A percentile compares a stretch with the other conserved stretches of the same genome.
Evolutionary conservation across 192 early-diverging fungal species (phyloP).

Genomic region (Coemansia reversa): DNA sequence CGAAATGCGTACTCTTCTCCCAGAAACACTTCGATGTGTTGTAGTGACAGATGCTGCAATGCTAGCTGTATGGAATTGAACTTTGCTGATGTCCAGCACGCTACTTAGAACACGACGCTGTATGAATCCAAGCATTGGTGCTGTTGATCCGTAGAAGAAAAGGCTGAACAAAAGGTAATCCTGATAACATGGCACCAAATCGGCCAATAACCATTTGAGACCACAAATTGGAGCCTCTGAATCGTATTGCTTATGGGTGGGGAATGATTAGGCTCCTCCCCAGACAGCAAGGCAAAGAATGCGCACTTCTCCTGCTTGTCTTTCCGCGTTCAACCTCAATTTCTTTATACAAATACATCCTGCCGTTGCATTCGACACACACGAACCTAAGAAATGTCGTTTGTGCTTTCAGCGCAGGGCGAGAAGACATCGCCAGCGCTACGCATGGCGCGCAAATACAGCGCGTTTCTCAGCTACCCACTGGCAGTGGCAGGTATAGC

Average conservation of each 20-base stretch:
- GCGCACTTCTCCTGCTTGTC: neutral
- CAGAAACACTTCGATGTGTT: neutral
- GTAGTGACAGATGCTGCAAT: neutral
- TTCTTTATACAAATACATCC: neutral
- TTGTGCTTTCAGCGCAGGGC: slow-evolving; percentile 51
- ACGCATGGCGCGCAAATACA: slow-evolving; percentile 33
- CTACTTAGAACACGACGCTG: neutral
- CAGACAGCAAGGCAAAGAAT: neutral
- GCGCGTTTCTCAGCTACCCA: slow-evolving; percentile 53
- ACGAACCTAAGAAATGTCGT: slow-evolving; percentile 25
- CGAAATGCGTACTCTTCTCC: neutral
- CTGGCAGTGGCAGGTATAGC: slow-evolving; percentile 59
- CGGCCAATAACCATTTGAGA: neutral
- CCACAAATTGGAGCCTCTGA: neutral
- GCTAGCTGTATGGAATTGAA: slow-evolving; percentile 6
- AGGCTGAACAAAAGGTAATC: neutral
- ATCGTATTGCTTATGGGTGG: neutral
- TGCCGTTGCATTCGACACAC: neutral
- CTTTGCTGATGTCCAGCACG: neutral
- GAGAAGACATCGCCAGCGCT: slow-evolving; percentile 46
- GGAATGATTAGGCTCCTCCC: neutral
- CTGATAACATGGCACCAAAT: neutral
- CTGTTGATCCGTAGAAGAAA: neutral
- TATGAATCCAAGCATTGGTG: neutral
- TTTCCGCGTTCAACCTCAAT: neutral